A percentile compares a stretch with the other conserved stretches of the same genome.
phyloP scores from a whole-genome alignment of 1,284 basidiomycete species.

The Phellinidium pouzarii region DNA sequence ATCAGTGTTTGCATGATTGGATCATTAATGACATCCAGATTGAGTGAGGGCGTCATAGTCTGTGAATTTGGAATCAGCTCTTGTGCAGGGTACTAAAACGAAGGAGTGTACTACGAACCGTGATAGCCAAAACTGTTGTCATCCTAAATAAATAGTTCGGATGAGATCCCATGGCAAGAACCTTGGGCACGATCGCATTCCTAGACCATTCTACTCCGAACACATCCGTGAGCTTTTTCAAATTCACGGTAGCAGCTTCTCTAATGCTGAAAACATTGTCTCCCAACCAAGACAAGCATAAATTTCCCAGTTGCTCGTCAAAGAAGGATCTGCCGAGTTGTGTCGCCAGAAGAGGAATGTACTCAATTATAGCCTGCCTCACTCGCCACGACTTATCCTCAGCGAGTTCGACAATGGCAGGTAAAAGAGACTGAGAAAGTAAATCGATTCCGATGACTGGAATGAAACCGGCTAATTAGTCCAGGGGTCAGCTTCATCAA shows the following conservation, averaged over 20 bases:
- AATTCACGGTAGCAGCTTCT: conserved; percentile 94
- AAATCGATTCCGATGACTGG: conserved; percentile 96
- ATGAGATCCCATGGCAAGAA: conserved; percentile 95
- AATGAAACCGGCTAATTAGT: background rate
- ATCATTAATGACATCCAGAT: conserved; percentile 76
- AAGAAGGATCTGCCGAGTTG: conserved; percentile 97
- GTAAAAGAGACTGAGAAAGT: conserved; percentile 91
- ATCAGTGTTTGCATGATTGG: conserved; percentile 86
- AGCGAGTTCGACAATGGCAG: conserved; percentile 95
- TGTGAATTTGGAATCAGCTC: conserved; percentile 27
- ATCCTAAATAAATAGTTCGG: conserved; percentile 98
- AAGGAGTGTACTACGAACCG: conserved; percentile 55
- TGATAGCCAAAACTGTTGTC: conserved; percentile 99
- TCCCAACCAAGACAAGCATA: conserved; percentile 99
- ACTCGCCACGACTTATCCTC: conserved; percentile 99
- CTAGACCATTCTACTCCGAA: conserved; percentile 99
- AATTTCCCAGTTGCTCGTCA: conserved; percentile 92
- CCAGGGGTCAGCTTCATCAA: background rate
- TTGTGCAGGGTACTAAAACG: conserved; percentile 17
- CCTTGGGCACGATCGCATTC: conserved; percentile 92
- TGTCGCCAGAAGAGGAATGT: conserved; percentile 91
- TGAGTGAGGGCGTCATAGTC: conserved; percentile 95
- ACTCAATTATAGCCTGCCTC: conserved; percentile 99
- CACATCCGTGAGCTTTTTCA: conserved; percentile 97
- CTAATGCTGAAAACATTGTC: conserved; percentile 99